Conservation (phyloP, 2,329 filamentous ascomycete genomes). For the Dactylellina haptotyla region DNA sequence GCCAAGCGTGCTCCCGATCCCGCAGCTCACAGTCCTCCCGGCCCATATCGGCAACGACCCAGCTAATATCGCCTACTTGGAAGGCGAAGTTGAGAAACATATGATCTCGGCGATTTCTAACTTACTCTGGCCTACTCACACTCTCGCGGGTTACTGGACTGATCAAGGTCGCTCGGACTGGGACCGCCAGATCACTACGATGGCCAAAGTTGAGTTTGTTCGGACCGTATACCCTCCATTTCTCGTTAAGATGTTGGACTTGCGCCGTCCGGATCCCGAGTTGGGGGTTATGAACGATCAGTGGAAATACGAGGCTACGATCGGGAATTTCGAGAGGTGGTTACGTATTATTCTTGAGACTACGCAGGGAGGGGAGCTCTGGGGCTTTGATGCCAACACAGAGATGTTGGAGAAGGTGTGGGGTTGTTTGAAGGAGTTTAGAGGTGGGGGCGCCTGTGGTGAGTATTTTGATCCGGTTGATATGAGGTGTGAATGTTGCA, state of each 20-base stretch:
- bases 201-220: conserved; percentile 1
- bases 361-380: not conserved
- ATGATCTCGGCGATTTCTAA: not conserved
- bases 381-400: not conserved
- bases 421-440: not conserved
- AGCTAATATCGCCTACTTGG: not conserved
- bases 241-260: not conserved
- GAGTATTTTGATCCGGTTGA: not conserved
- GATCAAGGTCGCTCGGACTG: not conserved
- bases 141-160: not conserved
- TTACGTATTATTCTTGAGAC: not conserved
- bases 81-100: not conserved
- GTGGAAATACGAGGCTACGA: not conserved
- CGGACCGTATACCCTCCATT: not conserved
- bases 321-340: conserved; percentile 1
- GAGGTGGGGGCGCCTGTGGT: not conserved
- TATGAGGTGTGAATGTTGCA: too few species aligned
- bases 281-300: not conserved
- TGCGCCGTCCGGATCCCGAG: not conserved
- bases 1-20: not conserved
- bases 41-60: not conserved
- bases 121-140: conserved; percentile 16
- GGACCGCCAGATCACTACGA: conserved; percentile 7
- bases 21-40: not conserved
- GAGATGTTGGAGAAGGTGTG: not conserved